A percentile compares a stretch with the other conserved stretches of the same genome.
phyloP scores from a whole-genome alignment of 148 eudicot species.

The Beta vulgaris region DNA sequence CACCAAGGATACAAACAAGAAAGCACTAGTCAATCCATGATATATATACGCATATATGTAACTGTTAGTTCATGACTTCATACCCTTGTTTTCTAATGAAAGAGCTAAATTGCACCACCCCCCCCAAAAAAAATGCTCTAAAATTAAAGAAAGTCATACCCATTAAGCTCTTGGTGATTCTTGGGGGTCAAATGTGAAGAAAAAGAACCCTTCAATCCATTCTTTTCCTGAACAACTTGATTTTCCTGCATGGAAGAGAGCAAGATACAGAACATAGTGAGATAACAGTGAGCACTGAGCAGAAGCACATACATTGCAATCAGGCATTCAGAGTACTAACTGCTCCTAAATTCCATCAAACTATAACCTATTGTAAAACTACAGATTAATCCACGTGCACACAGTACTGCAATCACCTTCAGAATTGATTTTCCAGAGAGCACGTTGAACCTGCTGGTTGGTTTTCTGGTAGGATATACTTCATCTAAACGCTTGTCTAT shows the following conservation, averaged over 20 bases:
- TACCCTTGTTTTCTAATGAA: not conserved
- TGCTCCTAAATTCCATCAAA: not conserved
- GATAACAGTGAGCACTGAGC: not conserved
- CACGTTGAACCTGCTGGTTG: slow-evolving; percentile 48
- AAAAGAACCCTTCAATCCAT: slow-evolving; percentile 39
- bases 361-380: not conserved
- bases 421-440: slow-evolving; percentile 54
- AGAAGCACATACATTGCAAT: not conserved
- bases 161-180: slow-evolving; percentile 33
- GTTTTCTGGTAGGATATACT: slow-evolving; percentile 70
- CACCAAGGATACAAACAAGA: slow-evolving; percentile 29
- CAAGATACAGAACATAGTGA: slow-evolving; percentile 7
- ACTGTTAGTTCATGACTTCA: not conserved
- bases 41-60: not conserved
- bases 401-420: slow-evolving; percentile 50
- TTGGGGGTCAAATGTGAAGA: slow-evolving; percentile 34
- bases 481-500: slow-evolving; percentile 65
- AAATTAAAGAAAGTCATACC: slow-evolving; percentile 24
- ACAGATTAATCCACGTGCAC: not conserved
- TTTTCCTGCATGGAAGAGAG: slow-evolving; percentile 39
- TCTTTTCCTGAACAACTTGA: slow-evolving; percentile 32
- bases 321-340: not conserved
- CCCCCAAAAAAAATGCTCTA: not conserved
- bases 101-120: not conserved
- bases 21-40: not conserved